Evolutionary conservation across 768 basidiomycete species (phyloP).

Genomic region (Gautieria morchelliformis): DNA sequence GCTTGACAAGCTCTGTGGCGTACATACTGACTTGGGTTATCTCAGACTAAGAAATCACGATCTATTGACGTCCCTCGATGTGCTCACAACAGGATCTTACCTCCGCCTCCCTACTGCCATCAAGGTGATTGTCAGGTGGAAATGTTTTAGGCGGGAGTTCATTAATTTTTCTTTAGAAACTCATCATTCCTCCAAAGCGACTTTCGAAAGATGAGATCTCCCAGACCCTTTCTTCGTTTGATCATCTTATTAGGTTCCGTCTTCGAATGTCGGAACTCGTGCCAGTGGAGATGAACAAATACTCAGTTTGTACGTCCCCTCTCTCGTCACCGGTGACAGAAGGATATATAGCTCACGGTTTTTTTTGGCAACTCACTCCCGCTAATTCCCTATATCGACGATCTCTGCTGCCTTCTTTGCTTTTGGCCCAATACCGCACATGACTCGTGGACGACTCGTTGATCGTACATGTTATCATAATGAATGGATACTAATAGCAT

Average conservation of each 20-base stretch:
- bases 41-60: slow-evolving; percentile 86
- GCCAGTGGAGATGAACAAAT: slow-evolving; percentile 60
- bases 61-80: slow-evolving; percentile 81
- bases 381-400: too few species aligned
- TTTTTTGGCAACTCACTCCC: too few species aligned
- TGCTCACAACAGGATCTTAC: slow-evolving; percentile 82
- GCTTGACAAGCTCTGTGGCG: background rate
- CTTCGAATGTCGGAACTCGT: slow-evolving; percentile 71
- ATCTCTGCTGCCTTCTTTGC: too few species aligned
- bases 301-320: slow-evolving; percentile 3
- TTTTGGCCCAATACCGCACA: too few species aligned
- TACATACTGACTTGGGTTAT: background rate
- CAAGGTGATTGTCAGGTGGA: slow-evolving; percentile 40
- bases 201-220: slow-evolving; percentile 59
- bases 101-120: slow-evolving; percentile 70
- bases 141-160: background rate
- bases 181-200: slow-evolving; percentile 52
- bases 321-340: too few species aligned
- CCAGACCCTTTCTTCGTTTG: slow-evolving; percentile 60
- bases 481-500: slow-evolving; percentile 25
- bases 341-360: too few species aligned
- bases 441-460: too few species aligned
- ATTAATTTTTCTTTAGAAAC: slow-evolving; percentile 40
- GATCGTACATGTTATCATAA: slow-evolving; percentile 7
- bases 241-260: slow-evolving; percentile 70